Evolutionary conservation across 768 basidiomycete species (phyloP).

Genomic region (Chalciporus sphaerocephalus): DNA sequence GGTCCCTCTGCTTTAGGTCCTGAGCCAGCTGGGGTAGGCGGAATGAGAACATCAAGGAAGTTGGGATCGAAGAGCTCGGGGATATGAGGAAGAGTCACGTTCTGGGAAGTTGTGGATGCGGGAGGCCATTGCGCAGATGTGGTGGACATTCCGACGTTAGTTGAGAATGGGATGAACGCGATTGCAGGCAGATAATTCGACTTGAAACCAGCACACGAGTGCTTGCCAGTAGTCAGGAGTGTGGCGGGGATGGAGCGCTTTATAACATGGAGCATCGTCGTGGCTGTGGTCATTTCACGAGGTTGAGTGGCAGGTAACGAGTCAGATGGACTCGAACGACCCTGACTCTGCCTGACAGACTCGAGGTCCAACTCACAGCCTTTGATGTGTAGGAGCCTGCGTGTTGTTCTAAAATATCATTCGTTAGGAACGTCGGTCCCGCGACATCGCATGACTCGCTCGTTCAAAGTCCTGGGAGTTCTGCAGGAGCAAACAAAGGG

Average conservation of each 20-base stretch:
- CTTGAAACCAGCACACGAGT: neutral
- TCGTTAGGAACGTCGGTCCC: too few relatives aligned
- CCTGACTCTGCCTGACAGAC: too few relatives aligned
- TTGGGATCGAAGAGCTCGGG: slow-evolving; percentile 54
- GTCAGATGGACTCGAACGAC: too few relatives aligned
- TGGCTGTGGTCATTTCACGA: too few relatives aligned
- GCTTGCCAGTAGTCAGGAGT: neutral
- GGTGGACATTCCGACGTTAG: neutral
- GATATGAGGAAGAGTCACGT: slow-evolving; percentile 50
- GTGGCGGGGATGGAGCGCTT: neutral
- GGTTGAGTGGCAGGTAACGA: neutral
- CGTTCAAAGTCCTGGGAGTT: too few relatives aligned
- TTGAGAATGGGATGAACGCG: neutral
- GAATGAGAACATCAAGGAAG: slow-evolving; percentile 57
- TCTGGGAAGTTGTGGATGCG: slow-evolving; percentile 34
- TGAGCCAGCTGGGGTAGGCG: slow-evolving; percentile 16
- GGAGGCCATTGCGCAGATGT: neutral
- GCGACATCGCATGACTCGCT: too few relatives aligned
- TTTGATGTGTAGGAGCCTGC: too few relatives aligned
- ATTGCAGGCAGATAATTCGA: neutral
- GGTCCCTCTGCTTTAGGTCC: neutral
- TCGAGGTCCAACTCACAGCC: too few relatives aligned
- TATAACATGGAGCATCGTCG: neutral
- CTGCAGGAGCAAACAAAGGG: too few relatives aligned
- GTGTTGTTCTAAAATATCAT: too few relatives aligned